Percentiles rank a stretch among this genome's conserved stretches.
phyloP scores from a whole-genome alignment of 1,284 basidiomycete species.

The Pascua guehoae region DNA sequence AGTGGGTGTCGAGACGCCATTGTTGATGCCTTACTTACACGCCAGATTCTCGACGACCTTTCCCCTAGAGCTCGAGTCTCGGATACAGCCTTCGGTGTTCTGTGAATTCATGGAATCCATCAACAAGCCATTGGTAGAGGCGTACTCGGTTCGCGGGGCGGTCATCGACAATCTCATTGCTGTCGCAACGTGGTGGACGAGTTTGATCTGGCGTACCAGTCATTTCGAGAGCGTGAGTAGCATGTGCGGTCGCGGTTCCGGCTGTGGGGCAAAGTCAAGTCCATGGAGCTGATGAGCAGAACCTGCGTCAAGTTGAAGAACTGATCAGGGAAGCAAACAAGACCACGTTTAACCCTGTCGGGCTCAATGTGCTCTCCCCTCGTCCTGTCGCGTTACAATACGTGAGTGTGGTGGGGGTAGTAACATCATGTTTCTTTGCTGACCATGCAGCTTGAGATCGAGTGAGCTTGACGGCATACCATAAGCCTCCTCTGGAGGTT shows the following conservation, averaged over 20 bases:
- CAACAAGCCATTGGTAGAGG: constrained; percentile 46
- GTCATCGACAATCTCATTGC: constrained; percentile 51
- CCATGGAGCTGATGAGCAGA: constrained; percentile 27
- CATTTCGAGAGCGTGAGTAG: constrained; percentile 51
- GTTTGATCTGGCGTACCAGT: constrained; percentile 42
- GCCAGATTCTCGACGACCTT: constrained; percentile 48
- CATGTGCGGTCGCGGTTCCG: background rate
- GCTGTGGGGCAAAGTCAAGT: background rate
- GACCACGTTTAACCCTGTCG: constrained; percentile 49
- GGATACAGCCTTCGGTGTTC: constrained; percentile 42
- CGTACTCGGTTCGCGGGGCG: constrained; percentile 47
- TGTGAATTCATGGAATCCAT: constrained; percentile 45
- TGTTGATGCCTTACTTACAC: background rate
- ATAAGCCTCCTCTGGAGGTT: no score
- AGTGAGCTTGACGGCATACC: background rate
- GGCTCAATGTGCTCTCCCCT: constrained; percentile 53
- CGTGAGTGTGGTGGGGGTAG: constrained; percentile 34
- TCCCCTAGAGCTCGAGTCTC: constrained; percentile 51
- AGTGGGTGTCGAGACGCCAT: constrained; percentile 28
- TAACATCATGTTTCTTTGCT: background rate
- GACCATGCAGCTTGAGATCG: constrained; percentile 6
- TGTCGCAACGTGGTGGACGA: constrained; percentile 49
- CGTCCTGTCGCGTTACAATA: constrained; percentile 52
- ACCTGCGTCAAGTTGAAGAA: constrained; percentile 41
- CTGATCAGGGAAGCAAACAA: constrained; percentile 46